Percentiles rank a stretch among this genome's conserved stretches.
These are phyloP conservation scores for Zasmidium citrigriseum DNA, from an alignment of 2,329 filamentous ascomycete genomes.

Conservation along the genomic window DNA sequence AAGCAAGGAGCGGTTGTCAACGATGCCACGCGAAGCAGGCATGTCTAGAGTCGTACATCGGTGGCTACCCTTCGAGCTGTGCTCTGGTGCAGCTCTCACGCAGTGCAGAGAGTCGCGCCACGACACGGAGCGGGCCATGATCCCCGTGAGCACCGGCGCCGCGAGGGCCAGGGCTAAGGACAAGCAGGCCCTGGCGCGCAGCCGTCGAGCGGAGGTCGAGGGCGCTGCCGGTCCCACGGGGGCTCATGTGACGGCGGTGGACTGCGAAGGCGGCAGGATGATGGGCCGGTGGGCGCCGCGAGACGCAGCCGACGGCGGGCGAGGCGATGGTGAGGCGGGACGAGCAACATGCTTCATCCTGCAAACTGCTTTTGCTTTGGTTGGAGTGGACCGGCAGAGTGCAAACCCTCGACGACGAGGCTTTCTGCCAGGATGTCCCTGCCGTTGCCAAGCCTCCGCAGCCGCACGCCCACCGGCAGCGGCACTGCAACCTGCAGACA, in stretches of 20 bases:
- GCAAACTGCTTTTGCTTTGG: background rate
- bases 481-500: no score
- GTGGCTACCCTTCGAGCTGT: constrained; percentile 5
- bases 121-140: constrained; percentile 7
- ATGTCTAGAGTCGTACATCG: constrained; percentile 5
- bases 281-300: no score
- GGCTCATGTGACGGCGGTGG: background rate
- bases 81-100: constrained; percentile 15
- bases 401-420: no score
- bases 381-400: background rate
- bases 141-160: constrained; percentile 5
- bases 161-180: constrained; percentile 8
- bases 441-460: no score
- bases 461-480: no score
- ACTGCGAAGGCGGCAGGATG: background rate
- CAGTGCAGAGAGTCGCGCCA: constrained; percentile 18
- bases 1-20: constrained; percentile 29
- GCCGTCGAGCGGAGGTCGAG: background rate
- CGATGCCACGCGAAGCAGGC: constrained; percentile 24
- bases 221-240: constrained; percentile 4
- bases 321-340: no score
- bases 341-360: background rate
- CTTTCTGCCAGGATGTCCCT: no score
- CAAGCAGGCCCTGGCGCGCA: background rate
- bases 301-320: no score